Evolutionary conservation across 768 basidiomycete species (phyloP).

Genomic region (Tephrocybe sp.): DNA sequence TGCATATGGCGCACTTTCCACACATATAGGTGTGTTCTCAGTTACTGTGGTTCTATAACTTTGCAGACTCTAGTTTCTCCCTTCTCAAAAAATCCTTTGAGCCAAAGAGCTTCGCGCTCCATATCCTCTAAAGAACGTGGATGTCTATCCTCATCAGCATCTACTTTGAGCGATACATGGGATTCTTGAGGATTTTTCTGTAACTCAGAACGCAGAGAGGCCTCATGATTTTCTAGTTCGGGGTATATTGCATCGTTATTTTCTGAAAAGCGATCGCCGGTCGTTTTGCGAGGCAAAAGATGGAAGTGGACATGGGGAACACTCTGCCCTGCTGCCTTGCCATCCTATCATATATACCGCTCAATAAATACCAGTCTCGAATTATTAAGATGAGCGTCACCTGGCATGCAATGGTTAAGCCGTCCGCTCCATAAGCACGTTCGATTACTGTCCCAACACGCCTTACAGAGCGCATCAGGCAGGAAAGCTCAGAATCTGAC

Average conservation of each 20-base stretch:
- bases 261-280: conserved; percentile 62
- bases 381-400: conserved; percentile 32
- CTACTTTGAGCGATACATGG: conserved; percentile 47
- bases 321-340: conserved; percentile 72
- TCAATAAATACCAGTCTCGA: neutral
- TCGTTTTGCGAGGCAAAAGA: conserved; percentile 75
- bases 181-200: conserved; percentile 19
- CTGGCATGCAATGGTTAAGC: conserved; percentile 87
- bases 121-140: conserved; percentile 71
- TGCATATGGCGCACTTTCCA: neutral
- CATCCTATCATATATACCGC: conserved; percentile 53
- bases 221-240: conserved; percentile 67
- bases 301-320: conserved; percentile 98
- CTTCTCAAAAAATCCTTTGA: conserved; percentile 52
- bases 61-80: conserved; percentile 6
- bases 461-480: conserved; percentile 79
- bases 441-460: conserved; percentile 79
- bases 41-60: neutral
- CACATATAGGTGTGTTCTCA: neutral
- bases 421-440: conserved; percentile 77
- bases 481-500: conserved; percentile 63
- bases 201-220: conserved; percentile 40
- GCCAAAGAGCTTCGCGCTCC: conserved; percentile 74
- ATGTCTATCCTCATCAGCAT: conserved; percentile 66
- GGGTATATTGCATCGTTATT: conserved; percentile 79